These are phyloP conservation scores for Orobanche coerulescens DNA, from an alignment of 257 asterid species.

Conservation along the genomic window DNA sequence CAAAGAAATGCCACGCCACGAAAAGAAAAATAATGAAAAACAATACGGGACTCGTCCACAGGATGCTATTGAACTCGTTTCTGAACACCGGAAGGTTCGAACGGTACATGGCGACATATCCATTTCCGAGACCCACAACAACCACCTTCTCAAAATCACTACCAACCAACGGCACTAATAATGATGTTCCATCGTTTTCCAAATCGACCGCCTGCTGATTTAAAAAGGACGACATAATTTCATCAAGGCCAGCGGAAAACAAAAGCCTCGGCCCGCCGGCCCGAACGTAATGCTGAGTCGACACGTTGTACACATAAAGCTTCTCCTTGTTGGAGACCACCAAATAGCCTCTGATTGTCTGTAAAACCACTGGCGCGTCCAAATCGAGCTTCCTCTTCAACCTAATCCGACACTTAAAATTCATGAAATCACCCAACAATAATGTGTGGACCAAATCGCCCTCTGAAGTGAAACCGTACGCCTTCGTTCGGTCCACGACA, in stretches of 20 bases:
- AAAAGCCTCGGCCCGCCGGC: slow-evolving; percentile 61
- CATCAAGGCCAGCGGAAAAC: slow-evolving; percentile 59
- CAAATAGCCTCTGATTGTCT: slow-evolving; percentile 79
- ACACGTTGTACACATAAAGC: slow-evolving; percentile 62
- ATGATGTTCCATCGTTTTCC: neutral
- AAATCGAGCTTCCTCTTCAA: slow-evolving; percentile 65
- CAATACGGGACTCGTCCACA: slow-evolving; percentile 86
- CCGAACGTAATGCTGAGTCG: slow-evolving; percentile 80
- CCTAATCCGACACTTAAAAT: slow-evolving; percentile 83
- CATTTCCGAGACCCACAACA: slow-evolving; percentile 55
- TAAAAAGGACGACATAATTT: slow-evolving; percentile 52
- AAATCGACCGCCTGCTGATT: slow-evolving; percentile 32
- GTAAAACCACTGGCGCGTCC: slow-evolving; percentile 57
- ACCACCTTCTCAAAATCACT: slow-evolving; percentile 75
- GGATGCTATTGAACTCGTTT: slow-evolving; percentile 67
- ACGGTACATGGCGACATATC: slow-evolving; percentile 68
- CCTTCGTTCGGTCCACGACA: slow-evolving; percentile 74
- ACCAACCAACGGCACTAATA: slow-evolving; percentile 43
- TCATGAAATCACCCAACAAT: slow-evolving; percentile 74
- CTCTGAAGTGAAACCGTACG: slow-evolving; percentile 65
- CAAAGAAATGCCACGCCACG: slow-evolving; percentile 84
- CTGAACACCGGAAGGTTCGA: slow-evolving; percentile 75
- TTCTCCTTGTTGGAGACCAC: slow-evolving; percentile 51
- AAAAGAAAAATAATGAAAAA: slow-evolving; percentile 76
- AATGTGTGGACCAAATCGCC: slow-evolving; percentile 75